phyloP scores from a whole-genome alignment of 805 yeast genomes.

The Isabelozyma rhagii region DNA sequence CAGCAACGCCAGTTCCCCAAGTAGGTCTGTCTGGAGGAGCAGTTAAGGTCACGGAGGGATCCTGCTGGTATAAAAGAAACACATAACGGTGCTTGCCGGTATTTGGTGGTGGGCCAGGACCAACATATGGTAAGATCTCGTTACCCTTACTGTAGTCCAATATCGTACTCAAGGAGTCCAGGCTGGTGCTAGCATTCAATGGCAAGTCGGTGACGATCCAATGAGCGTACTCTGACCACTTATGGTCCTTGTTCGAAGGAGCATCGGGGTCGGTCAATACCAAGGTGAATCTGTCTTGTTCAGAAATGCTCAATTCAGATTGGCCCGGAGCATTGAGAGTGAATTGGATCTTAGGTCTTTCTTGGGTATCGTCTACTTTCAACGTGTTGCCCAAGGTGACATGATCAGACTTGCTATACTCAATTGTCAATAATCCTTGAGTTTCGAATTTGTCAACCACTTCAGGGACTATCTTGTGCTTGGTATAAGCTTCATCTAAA shows the following conservation, averaged over 20 bases:
- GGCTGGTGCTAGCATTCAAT: conserved; percentile 31
- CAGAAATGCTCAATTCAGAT: conserved; percentile 37
- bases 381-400: conserved; percentile 81
- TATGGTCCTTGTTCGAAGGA: conserved; percentile 76
- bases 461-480: conserved; percentile 51
- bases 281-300: conserved; percentile 60
- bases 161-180: conserved; percentile 24
- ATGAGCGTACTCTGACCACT: conserved; percentile 87
- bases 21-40: conserved; percentile 57
- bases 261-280: conserved; percentile 94
- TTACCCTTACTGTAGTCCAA: conserved; percentile 35
- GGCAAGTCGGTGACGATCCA: conserved; percentile 58
- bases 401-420: conserved; percentile 51
- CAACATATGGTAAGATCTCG: conserved; percentile 56
- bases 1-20: conserved; percentile 88
- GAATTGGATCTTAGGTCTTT: conserved; percentile 63
- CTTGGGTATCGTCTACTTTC: conserved; percentile 61
- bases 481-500: conserved; percentile 47
- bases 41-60: conserved; percentile 36
- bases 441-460: conserved; percentile 48
- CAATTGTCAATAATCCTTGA: conserved; percentile 59
- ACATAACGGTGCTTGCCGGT: conserved; percentile 89
- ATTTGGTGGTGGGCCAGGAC: conserved; percentile 88
- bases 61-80: conserved; percentile 70
- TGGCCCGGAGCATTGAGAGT: conserved; percentile 51